A percentile compares a stretch with the other conserved stretches of the same genome.
phyloP scores from a whole-genome alignment of 768 basidiomycete genomes.

The Lactifluus rugatus region DNA sequence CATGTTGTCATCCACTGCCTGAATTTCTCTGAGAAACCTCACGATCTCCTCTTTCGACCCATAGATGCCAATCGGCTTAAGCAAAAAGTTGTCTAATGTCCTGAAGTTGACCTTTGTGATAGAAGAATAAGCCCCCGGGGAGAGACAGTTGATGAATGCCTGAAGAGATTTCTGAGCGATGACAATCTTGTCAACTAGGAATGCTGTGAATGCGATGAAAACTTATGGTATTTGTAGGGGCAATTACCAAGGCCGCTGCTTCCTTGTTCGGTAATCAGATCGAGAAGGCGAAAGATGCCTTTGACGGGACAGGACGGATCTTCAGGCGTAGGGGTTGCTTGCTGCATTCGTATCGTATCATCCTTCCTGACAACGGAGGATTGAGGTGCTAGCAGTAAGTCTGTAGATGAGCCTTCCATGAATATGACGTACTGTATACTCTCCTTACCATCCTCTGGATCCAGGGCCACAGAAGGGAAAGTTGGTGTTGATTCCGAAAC shows the following conservation, averaged over 20 bases:
- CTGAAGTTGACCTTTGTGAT: constrained; percentile 50
- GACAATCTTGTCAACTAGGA: constrained; percentile 51
- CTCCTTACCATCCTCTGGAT: not conserved
- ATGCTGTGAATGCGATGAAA: not conserved
- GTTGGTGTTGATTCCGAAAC: not conserved
- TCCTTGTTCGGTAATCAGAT: constrained; percentile 42
- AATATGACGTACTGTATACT: too few species aligned
- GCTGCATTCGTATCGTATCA: not conserved
- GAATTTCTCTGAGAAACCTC: constrained; percentile 32
- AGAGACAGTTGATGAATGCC: constrained; percentile 38
- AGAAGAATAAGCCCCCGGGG: constrained; percentile 42
- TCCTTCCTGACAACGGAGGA: not conserved
- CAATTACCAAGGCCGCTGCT: constrained; percentile 42
- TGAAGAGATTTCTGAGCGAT: constrained; percentile 44
- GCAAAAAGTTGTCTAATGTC: constrained; percentile 33
- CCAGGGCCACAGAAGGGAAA: not conserved
- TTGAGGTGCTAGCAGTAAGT: not conserved
- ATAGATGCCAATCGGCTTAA: constrained; percentile 49
- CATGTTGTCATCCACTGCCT: constrained; percentile 32
- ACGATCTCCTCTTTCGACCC: constrained; percentile 45
- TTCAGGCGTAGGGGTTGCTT: not conserved
- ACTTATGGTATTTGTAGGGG: not conserved
- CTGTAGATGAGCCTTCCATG: not conserved
- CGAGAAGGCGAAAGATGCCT: constrained; percentile 45
- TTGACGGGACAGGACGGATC: constrained; percentile 25